Evolutionary conservation across 148 eudicot species (phyloP), one percentile per base, ranked within the genome.

Genomic region (Rhododendron henanense): DNA sequence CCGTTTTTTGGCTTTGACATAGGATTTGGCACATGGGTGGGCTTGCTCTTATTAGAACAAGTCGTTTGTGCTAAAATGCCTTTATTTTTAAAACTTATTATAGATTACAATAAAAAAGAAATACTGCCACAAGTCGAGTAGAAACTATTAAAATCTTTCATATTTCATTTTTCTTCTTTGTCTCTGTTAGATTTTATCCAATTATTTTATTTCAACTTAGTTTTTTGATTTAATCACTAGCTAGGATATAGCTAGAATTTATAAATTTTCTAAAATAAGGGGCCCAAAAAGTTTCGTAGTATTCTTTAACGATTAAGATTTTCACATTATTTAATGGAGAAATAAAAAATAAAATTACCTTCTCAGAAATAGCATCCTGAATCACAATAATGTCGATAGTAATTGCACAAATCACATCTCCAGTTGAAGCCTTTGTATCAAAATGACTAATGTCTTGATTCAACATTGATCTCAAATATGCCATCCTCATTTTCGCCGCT

Each of bases 311-410:
- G 11, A 61, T 61, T 8, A 61, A 6, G 3, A 11, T 23, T 23
- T 21, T 61, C 69, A 21, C 11, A 57, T 57, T 4, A 19, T 3
- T 61, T 21, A 61, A 73, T 73, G 41, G 41, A 15, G 18, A 33
- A 73, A 14, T 33, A 5, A 35, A 73, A 73, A 15, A 73, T 10
- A 9, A 23, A 73, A 35, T 73, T 85, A 96, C 99, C 99, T 96
- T 96, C 87, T 97, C 98, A 35, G 98, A 97, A 88, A 97, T 92
- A 19, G 98, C 99, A 89, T 97, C 98, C 84, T 97, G 98, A 73
- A 97, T 98, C 33, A 95, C 90, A 80, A 97, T 90, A 79, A 97
- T 93, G 63, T 95, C 99, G 47, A 90, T 92, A 23, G 99, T 97
- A 51, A 97, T 95, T 23, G 99, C 98, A 76, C 90, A 90, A 85